A percentile compares a stretch with the other conserved stretches of the same genome.
phyloP scores from a whole-genome alignment of 2,329 filamentous ascomycete species.

The Diaporthe humulicola region DNA sequence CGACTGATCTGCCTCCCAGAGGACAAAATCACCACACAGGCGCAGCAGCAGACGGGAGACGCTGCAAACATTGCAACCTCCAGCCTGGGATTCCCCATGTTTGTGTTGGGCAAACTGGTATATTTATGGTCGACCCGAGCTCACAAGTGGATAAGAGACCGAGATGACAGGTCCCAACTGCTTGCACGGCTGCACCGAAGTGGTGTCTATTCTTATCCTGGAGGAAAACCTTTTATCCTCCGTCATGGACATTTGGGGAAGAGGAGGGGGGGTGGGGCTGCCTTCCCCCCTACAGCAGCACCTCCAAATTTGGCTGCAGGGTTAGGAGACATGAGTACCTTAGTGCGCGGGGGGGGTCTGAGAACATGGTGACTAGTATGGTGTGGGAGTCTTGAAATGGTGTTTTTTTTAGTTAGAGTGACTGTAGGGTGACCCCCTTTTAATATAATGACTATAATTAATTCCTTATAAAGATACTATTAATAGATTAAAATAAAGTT shows the following conservation, averaged over 20 bases:
- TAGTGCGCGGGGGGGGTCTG: too few species aligned
- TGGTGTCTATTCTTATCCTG: not conserved
- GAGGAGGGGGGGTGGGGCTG: not conserved
- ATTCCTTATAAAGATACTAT: too few species aligned
- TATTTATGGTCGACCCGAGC: not conserved
- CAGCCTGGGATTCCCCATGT: slow-evolving; percentile 6
- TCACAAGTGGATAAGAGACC: slow-evolving; percentile 4
- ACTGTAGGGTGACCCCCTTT: too few species aligned
- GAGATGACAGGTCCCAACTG: not conserved
- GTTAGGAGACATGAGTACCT: not conserved
- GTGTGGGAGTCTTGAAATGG: too few species aligned
- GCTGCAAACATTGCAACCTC: not conserved
- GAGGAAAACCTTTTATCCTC: not conserved
- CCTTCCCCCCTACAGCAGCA: not conserved
- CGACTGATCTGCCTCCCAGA: slow-evolving; percentile 2
- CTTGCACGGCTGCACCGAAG: slow-evolving; percentile 4
- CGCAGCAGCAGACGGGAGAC: not conserved
- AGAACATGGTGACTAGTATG: too few species aligned
- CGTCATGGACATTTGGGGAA: too few species aligned
- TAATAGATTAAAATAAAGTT: too few species aligned
- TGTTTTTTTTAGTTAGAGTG: too few species aligned
- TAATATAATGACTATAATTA: too few species aligned
- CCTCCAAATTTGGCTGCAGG: not conserved
- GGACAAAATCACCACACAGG: not conserved
- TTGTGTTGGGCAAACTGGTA: not conserved